Base-by-base conservation (phyloP, 495 filamentous ascomycete genomes). In the Podospora appendiculata region DNA sequence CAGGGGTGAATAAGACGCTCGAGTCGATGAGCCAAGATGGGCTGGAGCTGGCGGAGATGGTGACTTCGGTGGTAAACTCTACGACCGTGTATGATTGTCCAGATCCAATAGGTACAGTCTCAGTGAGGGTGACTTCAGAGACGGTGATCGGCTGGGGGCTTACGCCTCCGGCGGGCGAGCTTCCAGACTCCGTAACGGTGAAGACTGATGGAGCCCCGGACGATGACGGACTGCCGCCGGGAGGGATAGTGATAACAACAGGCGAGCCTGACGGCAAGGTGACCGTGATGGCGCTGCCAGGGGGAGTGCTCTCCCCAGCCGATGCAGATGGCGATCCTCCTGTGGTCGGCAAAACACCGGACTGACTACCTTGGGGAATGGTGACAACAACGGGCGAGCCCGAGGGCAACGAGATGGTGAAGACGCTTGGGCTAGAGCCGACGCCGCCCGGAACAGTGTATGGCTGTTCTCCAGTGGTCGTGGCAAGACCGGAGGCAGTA, bases 51-150 rank as follows among this genome's bases (percentile, higher is more conserved):
- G 53, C 34, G 3, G 35, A 34, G 42, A 59, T 14, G 8, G 56
- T 56, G 14, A 66, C 11, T 41, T 56, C 35, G 4, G 55, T 59
- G 9, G 57, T 64, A 11, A 61, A 39, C 6, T 44, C 55, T 18
- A 62, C 39, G 5, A 57, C 39, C 0, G 56, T 56, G 45, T 49
- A 55, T 5, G 54, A 54, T 13, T 42, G 41, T n/a, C 59, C 57
- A 14, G 47, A 32, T 7, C 59, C 61, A 14, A 64, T 19, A 8
- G 59, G 51, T 5, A 66, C 36, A 1, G 61, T 62, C 39, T 66
- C 48, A 5, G 41, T 62, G 32, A 66, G 25, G 0, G 62, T 62
- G 18, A 62, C 47, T 4, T 54, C 45, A 2, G 63, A 62, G 11
- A 64, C 61, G 4, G 48, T 12, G 12, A 58, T 33, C 5, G 51